Evolutionary conservation across 805 yeast species (phyloP).

Genomic region (Cyberlindnera mrakii): DNA sequence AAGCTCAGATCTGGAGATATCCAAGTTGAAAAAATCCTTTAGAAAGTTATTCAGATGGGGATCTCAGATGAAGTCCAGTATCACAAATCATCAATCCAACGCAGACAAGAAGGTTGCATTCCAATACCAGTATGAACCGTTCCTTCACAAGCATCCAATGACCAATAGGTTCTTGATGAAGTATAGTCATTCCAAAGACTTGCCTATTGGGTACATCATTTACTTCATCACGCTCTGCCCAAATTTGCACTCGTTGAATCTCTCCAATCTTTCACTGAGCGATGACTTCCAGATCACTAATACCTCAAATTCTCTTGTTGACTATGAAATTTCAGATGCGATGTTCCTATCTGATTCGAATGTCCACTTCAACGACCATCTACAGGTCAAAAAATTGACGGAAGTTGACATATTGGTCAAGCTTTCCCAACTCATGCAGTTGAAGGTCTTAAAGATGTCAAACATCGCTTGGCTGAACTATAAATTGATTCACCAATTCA

Average conservation of each 20-base stretch:
- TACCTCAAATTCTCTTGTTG: conserved; percentile 13
- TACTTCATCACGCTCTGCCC: conserved; percentile 67
- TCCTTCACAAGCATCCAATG: conserved; percentile 49
- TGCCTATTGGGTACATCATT: conserved; percentile 72
- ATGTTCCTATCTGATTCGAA: conserved; percentile 19
- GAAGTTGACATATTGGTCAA: conserved; percentile 20
- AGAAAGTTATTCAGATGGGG: conserved; percentile 6
- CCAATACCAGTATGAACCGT: conserved; percentile 6
- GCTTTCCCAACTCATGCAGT: conserved; percentile 30
- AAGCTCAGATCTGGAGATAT: conserved; percentile 3
- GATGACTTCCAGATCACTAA: conserved; percentile 52
- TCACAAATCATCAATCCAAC: too few relatives aligned
- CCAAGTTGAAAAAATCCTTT: conserved; percentile 2
- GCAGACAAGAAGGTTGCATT: too few relatives aligned
- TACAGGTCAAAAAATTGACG: conserved; percentile 11
- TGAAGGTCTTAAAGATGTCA: conserved; percentile 29
- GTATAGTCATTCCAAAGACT: conserved; percentile 63
- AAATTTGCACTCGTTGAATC: conserved; percentile 46
- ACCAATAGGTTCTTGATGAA: conserved; percentile 55
- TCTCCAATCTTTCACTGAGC: conserved; percentile 59
- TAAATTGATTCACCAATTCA: conserved; percentile 28
- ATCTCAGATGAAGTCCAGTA: background rate
- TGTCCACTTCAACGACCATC: conserved; percentile 16
- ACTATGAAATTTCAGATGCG: conserved; percentile 4
- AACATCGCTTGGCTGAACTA: conserved; percentile 45